These are phyloP conservation scores for Lumnitzera racemosa DNA, from an alignment of 345 rosid genomes.

Conservation along the genomic window DNA sequence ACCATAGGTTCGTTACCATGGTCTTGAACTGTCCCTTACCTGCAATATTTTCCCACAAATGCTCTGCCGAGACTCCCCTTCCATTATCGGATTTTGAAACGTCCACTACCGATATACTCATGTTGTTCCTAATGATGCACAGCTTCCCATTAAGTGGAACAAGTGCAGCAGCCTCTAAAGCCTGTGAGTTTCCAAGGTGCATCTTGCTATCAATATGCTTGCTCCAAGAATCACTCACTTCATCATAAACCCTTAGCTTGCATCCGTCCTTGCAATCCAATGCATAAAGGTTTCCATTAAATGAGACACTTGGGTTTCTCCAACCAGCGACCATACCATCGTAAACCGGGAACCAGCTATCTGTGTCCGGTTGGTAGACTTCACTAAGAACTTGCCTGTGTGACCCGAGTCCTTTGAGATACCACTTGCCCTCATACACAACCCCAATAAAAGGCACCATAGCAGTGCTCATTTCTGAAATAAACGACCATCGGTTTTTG, in stretches of 20 bases:
- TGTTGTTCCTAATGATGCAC: conserved; percentile 56
- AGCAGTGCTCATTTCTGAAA: conserved; percentile 69
- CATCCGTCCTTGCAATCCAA: conserved; percentile 77
- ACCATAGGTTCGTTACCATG: conserved; percentile 58
- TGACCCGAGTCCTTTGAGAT: conserved; percentile 61
- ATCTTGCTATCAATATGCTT: conserved; percentile 59
- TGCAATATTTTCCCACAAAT: conserved; percentile 60
- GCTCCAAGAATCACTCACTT: conserved; percentile 56
- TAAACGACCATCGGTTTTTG: conserved; percentile 67
- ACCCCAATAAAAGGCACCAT: conserved; percentile 78
- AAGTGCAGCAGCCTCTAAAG: conserved; percentile 65
- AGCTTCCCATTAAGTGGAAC: conserved; percentile 66
- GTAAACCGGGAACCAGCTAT: conserved; percentile 54
- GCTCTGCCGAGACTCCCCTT: conserved; percentile 37
- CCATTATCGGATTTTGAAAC: conserved; percentile 37
- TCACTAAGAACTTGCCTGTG: conserved; percentile 65
- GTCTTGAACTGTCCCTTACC: conserved; percentile 65
- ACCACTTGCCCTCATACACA: conserved; percentile 64
- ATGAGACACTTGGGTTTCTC: conserved; percentile 61
- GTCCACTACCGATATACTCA: conserved; percentile 65
- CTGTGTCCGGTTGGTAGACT: conserved; percentile 46
- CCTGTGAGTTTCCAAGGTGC: conserved; percentile 60
- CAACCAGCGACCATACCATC: conserved; percentile 76
- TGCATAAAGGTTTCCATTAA: conserved; percentile 57
- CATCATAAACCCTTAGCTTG: conserved; percentile 60